Conservation (phyloP, 345 rosid genomes). For the Laguncularia racemosa region DNA sequence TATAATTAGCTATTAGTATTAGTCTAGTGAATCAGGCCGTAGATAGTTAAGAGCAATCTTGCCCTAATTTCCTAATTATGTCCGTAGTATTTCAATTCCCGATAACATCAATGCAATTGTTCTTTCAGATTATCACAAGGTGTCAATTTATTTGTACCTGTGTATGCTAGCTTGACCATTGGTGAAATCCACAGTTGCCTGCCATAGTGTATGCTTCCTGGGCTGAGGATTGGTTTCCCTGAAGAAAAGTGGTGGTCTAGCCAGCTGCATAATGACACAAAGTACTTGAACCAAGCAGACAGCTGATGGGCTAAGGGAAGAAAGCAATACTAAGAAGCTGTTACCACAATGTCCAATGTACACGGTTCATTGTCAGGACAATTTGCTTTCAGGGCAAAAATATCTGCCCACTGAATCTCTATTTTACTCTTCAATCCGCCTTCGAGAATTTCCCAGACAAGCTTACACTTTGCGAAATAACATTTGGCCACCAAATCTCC, state of each 20-base stretch:
- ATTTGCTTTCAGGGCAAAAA: slow-evolving; percentile 78
- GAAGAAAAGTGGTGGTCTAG: slow-evolving; percentile 92
- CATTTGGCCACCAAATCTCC: slow-evolving; percentile 99
- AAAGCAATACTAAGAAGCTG: no score
- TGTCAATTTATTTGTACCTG: slow-evolving; percentile 30
- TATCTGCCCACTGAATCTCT: slow-evolving; percentile 98
- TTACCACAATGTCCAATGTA: slow-evolving; percentile 82
- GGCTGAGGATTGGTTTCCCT: slow-evolving; percentile 99
- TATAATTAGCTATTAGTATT: no score
- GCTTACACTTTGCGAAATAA: slow-evolving; percentile 96
- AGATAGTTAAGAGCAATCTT: no score
- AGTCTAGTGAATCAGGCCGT: no score
- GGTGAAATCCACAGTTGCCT: slow-evolving; percentile 96
- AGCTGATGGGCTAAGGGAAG: no score
- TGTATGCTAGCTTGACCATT: slow-evolving; percentile 89
- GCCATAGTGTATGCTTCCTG: slow-evolving; percentile 97
- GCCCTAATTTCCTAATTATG: no score
- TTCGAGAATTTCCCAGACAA: slow-evolving; percentile 98
- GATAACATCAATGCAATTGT: no score
- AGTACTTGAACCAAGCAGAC: no score
- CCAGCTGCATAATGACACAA: slow-evolving; percentile 47
- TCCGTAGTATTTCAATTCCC: no score
- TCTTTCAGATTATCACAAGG: no score
- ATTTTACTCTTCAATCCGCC: slow-evolving; percentile 97
- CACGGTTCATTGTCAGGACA: slow-evolving; percentile 84